Evolutionary conservation across 139 green algal genomes (phyloP), one percentile per base, ranked within the genome.

Genomic region (Closterium sp.): DNA sequence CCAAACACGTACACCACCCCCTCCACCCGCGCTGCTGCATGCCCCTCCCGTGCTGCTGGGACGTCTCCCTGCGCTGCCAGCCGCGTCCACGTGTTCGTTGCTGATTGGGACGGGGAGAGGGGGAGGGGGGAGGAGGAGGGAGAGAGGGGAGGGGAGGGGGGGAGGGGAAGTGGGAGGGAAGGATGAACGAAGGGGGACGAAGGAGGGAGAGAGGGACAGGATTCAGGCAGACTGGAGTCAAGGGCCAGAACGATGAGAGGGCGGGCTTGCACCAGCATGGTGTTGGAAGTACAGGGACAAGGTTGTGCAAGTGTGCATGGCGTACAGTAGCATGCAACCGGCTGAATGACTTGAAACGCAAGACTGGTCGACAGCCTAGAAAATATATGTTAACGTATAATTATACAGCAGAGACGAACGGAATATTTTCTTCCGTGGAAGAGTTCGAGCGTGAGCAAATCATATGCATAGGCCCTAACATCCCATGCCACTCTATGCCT

Each of bases 1-100:
- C 90, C 90, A 28, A 93, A 93, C 32, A 93, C 66, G 87, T 87
- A 91, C 31, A 93, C 25, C 30, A 33, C 34, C 31, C n/a, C 23
- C 31, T 88, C 90, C 86, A 93, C 38, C 31, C 30, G n/a, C 28
- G 90, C 90, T 25, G 85, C 86, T 28, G 25, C 32, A 36, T 93
- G 90, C 34, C 90, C 90, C 38, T 91, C 90, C 1, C 90, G 64
- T 23, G 83, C 30, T 34, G 30, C 55, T 36, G 90, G 90, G 7
- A 69, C 38, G 32, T 34, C 35, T 1, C 90, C 90, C 31, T 88
- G 43, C n/a, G 32, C 23, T 23, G 66, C 21, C 25, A 35, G 87
- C 16, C 69, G 43, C n/a, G 86, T 85, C 90, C 90, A 93, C 25
- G 64, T 85, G 64, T 92, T 89, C 32, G 84, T 87, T 33, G 64